A percentile compares a stretch with the other conserved stretches of the same genome.
Evolutionary conservation across 2,329 filamentous ascomycete genomes (phyloP).

Genomic region (Alternaria ventricosa): DNA sequence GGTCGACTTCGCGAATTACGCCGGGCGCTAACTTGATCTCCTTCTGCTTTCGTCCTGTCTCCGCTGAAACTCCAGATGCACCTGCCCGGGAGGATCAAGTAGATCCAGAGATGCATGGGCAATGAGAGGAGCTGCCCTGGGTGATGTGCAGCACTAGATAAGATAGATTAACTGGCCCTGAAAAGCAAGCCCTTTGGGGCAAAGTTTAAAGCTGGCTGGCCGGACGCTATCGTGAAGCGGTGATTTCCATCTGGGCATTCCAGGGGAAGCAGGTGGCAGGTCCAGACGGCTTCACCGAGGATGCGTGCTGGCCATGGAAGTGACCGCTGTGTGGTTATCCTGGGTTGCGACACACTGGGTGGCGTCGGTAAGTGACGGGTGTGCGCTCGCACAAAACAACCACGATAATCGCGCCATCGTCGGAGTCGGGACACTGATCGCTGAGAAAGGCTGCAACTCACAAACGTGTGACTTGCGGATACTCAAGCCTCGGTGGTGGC

Average conservation of each 20-base stretch:
- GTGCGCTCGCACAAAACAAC: neutral
- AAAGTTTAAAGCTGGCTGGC: neutral
- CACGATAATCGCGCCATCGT: neutral
- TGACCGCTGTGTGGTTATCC: neutral
- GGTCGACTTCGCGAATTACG: constrained; percentile 15
- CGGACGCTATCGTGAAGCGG: constrained; percentile 6
- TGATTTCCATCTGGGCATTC: constrained; percentile 14
- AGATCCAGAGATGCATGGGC: constrained; percentile 4
- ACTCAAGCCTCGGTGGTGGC: neutral
- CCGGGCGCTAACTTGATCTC: constrained; percentile 19
- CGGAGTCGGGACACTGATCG: neutral
- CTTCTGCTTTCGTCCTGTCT: constrained; percentile 22
- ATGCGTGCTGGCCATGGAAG: neutral
- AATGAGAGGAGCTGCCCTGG: constrained; percentile 1
- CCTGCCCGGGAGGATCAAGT: constrained; percentile 22
- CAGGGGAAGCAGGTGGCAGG: neutral
- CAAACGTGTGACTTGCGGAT: neutral
- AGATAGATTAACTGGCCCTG: constrained; percentile 16
- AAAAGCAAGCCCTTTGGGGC: constrained; percentile 10
- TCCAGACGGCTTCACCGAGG: neutral
- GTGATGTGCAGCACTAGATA: constrained; percentile 11
- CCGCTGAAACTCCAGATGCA: constrained; percentile 15
- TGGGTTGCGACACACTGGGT: neutral
- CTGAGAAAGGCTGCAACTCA: neutral
- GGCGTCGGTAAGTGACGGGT: neutral